Percentiles rank a stretch among this genome's conserved stretches.
Conservation (phyloP, 495 filamentous ascomycete species). For the Hyaloscypha finlandica region DNA sequence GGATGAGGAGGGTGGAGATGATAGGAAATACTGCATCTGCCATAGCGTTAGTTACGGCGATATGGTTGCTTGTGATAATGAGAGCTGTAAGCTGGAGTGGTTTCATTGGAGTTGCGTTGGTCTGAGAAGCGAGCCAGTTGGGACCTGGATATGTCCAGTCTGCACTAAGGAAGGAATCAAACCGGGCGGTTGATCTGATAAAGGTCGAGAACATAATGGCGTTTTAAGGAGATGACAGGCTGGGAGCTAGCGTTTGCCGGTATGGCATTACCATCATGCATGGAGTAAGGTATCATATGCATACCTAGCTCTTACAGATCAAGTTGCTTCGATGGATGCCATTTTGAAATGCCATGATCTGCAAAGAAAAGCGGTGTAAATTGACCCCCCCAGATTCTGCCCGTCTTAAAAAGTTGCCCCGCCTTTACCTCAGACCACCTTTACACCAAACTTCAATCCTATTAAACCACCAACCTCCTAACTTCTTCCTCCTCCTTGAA, state of each 20-base stretch:
- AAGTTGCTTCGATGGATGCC: neutral
- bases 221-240: neutral
- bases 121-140: constrained; percentile 82
- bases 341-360: neutral
- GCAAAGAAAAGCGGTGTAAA: neutral
- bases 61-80: constrained; percentile 98
- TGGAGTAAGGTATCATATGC: neutral
- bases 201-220: neutral
- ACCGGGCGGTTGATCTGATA: constrained; percentile 3
- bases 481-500: neutral
- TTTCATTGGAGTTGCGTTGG: constrained; percentile 98
- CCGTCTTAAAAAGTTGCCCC: constrained; percentile 17
- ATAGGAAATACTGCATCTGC: constrained; percentile 89
- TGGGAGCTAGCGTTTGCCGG: constrained; percentile 15
- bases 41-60: constrained; percentile 92
- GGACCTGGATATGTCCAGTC: constrained; percentile 89
- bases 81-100: constrained; percentile 91
- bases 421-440: constrained; percentile 3
- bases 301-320: neutral
- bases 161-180: constrained; percentile 60
- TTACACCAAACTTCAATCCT: neutral
- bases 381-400: neutral
- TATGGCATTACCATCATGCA: neutral
- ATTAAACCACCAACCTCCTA: neutral
- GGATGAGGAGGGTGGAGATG: constrained; percentile 85